These are phyloP conservation scores for Colletotrichum theobromicola DNA, from an alignment of 2,329 filamentous ascomycete species.

Conservation along the genomic window DNA sequence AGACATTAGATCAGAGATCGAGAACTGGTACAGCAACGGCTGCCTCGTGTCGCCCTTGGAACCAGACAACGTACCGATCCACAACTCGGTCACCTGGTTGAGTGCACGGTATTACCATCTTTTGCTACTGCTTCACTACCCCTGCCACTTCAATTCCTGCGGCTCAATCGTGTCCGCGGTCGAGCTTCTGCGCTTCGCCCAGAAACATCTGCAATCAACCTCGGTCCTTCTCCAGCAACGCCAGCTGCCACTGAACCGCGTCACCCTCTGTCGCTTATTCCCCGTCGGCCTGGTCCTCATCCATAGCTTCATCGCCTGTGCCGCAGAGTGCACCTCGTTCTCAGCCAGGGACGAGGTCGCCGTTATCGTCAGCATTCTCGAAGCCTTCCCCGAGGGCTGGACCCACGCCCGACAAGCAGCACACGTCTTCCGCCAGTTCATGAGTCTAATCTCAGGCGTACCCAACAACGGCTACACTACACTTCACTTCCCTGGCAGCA, in stretches of 20 bases:
- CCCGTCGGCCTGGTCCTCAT: constrained; percentile 43
- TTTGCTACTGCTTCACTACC: constrained; percentile 48
- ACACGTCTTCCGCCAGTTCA: constrained; percentile 36
- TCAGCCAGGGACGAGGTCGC: constrained; percentile 39
- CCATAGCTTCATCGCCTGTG: constrained; percentile 39
- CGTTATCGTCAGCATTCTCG: constrained; percentile 37
- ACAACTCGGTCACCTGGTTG: constrained; percentile 49
- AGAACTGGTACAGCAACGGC: constrained; percentile 52
- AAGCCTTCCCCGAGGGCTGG: constrained; percentile 43
- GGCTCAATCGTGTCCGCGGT: constrained; percentile 31
- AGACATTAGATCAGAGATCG: constrained; percentile 45
- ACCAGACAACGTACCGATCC: constrained; percentile 48
- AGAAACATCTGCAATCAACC: constrained; percentile 47
- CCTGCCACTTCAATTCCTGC: constrained; percentile 42
- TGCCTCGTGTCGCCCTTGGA: constrained; percentile 48
- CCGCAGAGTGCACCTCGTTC: constrained; percentile 26
- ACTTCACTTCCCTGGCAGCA: constrained; percentile 19
- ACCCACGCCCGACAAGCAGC: constrained; percentile 37
- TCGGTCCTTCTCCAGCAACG: constrained; percentile 46
- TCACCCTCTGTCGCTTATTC: constrained; percentile 44
- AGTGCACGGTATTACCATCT: constrained; percentile 49
- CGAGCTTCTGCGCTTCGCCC: constrained; percentile 42
- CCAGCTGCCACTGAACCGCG: constrained; percentile 47
- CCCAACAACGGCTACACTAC: constrained; percentile 22
- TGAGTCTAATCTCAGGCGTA: constrained; percentile 24